Percentiles rank a stretch among this genome's conserved stretches.
phyloP scores from a whole-genome alignment of 257 asterid genomes.

The Cordia subcordata region DNA sequence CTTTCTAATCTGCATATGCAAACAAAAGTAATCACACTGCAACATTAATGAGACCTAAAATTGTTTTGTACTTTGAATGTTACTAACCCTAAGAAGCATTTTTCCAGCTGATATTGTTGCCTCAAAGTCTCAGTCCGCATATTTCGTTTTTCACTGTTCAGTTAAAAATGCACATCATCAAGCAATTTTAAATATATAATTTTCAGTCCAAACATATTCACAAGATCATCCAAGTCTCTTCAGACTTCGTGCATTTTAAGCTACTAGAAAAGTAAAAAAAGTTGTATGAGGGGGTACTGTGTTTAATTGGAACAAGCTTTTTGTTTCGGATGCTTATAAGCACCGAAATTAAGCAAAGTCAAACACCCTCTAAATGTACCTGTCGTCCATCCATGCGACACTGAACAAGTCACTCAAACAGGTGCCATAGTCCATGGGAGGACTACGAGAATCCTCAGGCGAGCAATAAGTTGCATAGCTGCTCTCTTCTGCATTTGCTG shows the following conservation, averaged over 20 bases:
- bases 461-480: conserved; percentile 98
- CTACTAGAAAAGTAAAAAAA: background rate
- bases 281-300: background rate
- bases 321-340: too few relatives aligned
- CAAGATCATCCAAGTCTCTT: too few relatives aligned
- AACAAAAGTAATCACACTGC: background rate
- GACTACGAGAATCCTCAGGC: conserved; percentile 81
- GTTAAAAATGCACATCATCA: conserved; percentile 7
- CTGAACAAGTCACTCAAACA: conserved; percentile 96
- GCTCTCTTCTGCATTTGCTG: conserved; percentile 89
- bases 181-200: too few relatives aligned
- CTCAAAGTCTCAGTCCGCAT: conserved; percentile 64
- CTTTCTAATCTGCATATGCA: conserved; percentile 51
- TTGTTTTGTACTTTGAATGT: background rate
- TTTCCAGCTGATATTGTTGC: conserved; percentile 84
- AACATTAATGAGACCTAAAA: background rate
- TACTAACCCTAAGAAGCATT: background rate
- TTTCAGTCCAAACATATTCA: too few relatives aligned
- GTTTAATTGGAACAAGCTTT: background rate
- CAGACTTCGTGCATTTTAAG: too few relatives aligned
- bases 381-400: conserved; percentile 96
- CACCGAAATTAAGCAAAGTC: background rate
- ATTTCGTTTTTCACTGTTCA: conserved; percentile 78
- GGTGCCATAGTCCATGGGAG: conserved; percentile 78
- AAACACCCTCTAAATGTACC: conserved; percentile 33